A percentile compares a stretch with the other conserved stretches of the same genome.
Conservation (phyloP, 2,329 filamentous ascomycete species). For the Onygenales sp. region DNA sequence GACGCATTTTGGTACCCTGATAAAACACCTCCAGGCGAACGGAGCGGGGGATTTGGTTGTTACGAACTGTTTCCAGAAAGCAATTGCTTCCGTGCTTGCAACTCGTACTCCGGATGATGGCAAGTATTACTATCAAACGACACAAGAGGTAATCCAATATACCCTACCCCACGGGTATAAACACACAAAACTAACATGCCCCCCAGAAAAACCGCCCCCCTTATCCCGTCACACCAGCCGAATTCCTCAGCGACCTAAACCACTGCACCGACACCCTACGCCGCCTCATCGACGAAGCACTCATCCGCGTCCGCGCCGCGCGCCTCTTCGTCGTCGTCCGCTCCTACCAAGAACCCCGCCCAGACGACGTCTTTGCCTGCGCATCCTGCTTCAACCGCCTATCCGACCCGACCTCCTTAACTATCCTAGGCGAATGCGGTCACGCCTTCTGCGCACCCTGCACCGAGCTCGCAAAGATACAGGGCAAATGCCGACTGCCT, state of each 20-base stretch:
- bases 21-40: constrained; percentile 17
- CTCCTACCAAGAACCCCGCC: constrained; percentile 16
- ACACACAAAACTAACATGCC: neutral
- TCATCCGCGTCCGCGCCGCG: constrained; percentile 23
- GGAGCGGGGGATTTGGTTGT: constrained; percentile 22
- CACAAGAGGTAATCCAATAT: constrained; percentile 5
- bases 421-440: constrained; percentile 41
- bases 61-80: constrained; percentile 13
- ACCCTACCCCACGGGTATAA: neutral
- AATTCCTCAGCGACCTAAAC: constrained; percentile 14
- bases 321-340: constrained; percentile 23
- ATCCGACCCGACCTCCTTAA: constrained; percentile 22
- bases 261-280: constrained; percentile 16
- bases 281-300: constrained; percentile 20
- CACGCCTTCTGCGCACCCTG: constrained; percentile 42
- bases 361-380: constrained; percentile 17
- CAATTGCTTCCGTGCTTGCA: constrained; percentile 14
- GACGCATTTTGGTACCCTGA: constrained; percentile 21
- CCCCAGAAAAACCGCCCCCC: constrained; percentile 5
- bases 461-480: constrained; percentile 12
- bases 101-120: constrained; percentile 19
- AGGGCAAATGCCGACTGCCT: constrained; percentile 29
- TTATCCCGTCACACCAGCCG: constrained; percentile 8
- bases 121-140: constrained; percentile 18
- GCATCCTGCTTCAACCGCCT: constrained; percentile 21